phyloP scores from a whole-genome alignment of 2,329 filamentous ascomycete genomes.

The Ceratocystis variospora region DNA sequence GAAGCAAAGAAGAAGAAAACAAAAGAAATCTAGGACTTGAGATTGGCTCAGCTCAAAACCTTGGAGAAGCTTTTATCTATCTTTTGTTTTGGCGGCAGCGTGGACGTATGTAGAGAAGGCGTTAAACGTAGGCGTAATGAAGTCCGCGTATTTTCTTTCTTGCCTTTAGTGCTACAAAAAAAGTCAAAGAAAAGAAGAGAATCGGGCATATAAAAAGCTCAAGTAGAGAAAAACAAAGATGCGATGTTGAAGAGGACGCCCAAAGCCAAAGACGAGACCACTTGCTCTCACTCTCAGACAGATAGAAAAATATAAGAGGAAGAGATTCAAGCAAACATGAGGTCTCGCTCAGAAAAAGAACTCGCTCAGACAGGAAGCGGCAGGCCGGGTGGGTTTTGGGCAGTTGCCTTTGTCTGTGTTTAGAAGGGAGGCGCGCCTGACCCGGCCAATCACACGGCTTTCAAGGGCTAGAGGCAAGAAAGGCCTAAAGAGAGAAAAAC shows the following conservation, averaged over 20 bases:
- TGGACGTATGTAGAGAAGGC: neutral
- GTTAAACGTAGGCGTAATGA: neutral
- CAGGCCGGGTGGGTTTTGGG: conserved; percentile 10
- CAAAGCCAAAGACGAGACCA: neutral
- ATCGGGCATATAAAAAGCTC: neutral
- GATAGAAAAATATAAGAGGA: conserved; percentile 11
- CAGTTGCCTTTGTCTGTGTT: conserved; percentile 11
- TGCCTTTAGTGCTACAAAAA: too few species aligned
- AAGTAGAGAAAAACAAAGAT: neutral
- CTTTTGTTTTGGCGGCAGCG: neutral
- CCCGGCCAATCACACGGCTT: conserved; percentile 14
- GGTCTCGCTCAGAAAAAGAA: conserved; percentile 7
- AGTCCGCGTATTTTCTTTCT: neutral
- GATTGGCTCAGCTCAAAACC: neutral
- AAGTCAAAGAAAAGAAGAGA: too few species aligned
- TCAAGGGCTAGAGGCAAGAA: neutral
- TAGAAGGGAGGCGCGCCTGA: conserved; percentile 16
- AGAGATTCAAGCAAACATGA: neutral
- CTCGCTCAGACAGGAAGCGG: neutral
- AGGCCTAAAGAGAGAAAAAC: conserved; percentile 1
- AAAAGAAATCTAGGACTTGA: neutral
- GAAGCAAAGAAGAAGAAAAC: conserved; percentile 6
- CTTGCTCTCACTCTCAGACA: neutral
- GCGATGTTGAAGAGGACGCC: neutral
- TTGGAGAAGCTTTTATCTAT: too few species aligned